These are phyloP conservation scores for Plasmodium cynomolgi DNA, from an alignment of 169 alveolate species.

Conservation along the genomic window DNA sequence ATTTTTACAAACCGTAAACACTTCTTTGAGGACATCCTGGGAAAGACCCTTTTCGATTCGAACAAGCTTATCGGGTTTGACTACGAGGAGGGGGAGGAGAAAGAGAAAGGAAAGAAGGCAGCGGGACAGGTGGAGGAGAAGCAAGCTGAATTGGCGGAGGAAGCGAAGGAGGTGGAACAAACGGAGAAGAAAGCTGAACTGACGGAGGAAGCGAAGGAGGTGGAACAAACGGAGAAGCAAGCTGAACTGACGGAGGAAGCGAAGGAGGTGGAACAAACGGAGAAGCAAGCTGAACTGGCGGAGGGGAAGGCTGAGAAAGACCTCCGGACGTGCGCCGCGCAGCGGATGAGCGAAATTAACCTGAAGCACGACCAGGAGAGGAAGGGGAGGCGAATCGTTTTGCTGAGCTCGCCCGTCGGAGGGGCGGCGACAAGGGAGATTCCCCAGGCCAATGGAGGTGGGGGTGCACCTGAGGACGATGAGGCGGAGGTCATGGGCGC, in stretches of 20 bases:
- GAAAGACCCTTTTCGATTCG: conserved; percentile 1
- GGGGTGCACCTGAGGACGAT: neutral
- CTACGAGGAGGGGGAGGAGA: conserved; percentile 8
- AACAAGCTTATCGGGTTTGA: conserved; percentile 33
- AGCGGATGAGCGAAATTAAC: conserved; percentile 67
- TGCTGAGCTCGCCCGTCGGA: neutral
- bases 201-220: neutral
- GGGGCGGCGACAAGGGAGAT: neutral
- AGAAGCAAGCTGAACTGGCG: neutral
- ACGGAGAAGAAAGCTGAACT: neutral
- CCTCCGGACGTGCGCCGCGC: conserved; percentile 12
- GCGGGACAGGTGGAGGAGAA: neutral
- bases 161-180: neutral
- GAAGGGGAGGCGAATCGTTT: conserved; percentile 9
- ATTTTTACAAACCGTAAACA: conserved; percentile 7
- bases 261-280: neutral
- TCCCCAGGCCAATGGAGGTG: neutral
- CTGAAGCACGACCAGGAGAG: conserved; percentile 14
- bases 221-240: neutral
- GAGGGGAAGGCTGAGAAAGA: neutral
- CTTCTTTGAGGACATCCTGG: conserved; percentile 26
- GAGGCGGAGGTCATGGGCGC: neutral
- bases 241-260: neutral
- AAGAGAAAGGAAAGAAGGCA: neutral
- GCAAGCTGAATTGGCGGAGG: neutral